Base-by-base conservation (phyloP, 805 yeast genomes). In the Metschnikowia lunata region DNA sequence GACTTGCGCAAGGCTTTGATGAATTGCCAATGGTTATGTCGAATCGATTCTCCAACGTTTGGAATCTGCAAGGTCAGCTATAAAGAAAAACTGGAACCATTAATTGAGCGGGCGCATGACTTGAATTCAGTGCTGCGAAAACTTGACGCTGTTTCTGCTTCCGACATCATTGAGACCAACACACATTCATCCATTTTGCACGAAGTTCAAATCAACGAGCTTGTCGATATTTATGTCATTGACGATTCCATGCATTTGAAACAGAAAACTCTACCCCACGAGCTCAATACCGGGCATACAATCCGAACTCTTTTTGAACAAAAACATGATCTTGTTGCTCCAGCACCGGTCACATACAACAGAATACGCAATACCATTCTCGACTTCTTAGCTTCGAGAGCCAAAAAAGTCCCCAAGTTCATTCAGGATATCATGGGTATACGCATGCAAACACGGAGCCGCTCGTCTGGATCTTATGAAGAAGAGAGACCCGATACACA, bases 1-100 rank as follows among this genome's bases (percentile, higher is more conserved):
- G 85, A 81, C 56, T 59, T 82, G 27, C 63, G 85, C 40, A 69
- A 66, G 46, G 67, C 73, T 32, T 51, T 82, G 9, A 61, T 69
- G 59, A 61, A 64, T 4, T 61, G 78, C 30, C 83, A 80, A 52
- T 65, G 61, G 43, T 12, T 68, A 1, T 75, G 75, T 47, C 43
- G 43, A 12, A 26, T 33, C 10, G 15, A 15, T 6, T 33, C 9
- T 29, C 27, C 34, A 7, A 23, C 15, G 18, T 27, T 42, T 11
- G 39, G 26, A 14, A 15, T 39, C 8, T 36, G 36, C 15, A 13
- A 39, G 5, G 23, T 39, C 30, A 40, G 39, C 38, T 32, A 27
- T 34, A 37, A 36, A 12, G 12, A 28, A 7, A 7, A 28, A 4
- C 15, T 8, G 10, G 27, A 36, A 15, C 7, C 26, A 26, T 10